A percentile compares a stretch with the other conserved stretches of the same genome.
phyloP scores from a whole-genome alignment of 129 eudicot species.

The Flaveria linearis region DNA sequence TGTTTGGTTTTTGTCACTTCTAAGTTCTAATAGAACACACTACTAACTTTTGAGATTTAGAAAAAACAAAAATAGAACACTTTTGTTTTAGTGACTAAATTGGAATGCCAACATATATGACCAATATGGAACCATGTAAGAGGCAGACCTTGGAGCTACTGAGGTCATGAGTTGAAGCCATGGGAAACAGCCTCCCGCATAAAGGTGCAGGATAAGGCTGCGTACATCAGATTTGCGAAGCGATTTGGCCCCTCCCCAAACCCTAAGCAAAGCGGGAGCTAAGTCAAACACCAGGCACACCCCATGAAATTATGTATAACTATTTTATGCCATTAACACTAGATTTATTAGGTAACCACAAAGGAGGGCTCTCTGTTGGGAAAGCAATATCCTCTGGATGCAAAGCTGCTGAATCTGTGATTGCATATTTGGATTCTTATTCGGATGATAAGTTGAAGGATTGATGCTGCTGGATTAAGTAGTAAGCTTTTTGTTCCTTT shows the following conservation, averaged over 20 bases:
- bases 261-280: too few relatives aligned
- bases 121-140: background rate
- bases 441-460: conserved; percentile 35
- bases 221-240: too few relatives aligned
- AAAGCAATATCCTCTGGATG: conserved; percentile 90
- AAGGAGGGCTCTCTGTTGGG: conserved; percentile 92
- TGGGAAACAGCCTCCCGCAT: too few relatives aligned
- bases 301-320: too few relatives aligned
- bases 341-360: conserved; percentile 71
- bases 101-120: background rate
- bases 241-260: too few relatives aligned
- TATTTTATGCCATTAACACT: conserved; percentile 7
- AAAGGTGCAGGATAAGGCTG: too few relatives aligned
- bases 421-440: conserved; percentile 75
- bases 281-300: too few relatives aligned
- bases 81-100: background rate
- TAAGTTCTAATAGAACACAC: background rate
- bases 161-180: too few relatives aligned
- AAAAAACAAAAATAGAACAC: background rate
- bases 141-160: too few relatives aligned
- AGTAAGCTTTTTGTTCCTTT: background rate
- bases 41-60: background rate
- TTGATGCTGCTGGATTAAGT: conserved; percentile 18
- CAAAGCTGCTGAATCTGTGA: conserved; percentile 90
- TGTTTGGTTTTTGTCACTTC: background rate